These are phyloP conservation scores for Mucor mucedo DNA, from an alignment of 371 early-diverging fungal genomes.

Conservation along the genomic window DNA sequence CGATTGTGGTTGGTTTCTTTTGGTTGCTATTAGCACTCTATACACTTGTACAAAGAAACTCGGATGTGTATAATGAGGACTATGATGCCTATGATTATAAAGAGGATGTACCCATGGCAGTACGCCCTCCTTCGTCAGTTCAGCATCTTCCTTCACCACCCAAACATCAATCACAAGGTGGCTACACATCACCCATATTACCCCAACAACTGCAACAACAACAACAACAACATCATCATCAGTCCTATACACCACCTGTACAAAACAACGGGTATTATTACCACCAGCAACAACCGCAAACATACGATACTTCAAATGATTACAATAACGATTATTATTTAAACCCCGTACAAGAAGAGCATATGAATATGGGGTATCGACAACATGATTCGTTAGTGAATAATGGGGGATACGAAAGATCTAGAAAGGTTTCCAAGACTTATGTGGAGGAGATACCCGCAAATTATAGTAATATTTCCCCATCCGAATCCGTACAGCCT, in stretches of 20 bases:
- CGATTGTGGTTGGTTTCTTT: slow-evolving; percentile 17
- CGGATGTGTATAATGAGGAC: slow-evolving; percentile 25
- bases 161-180: neutral
- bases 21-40: slow-evolving; percentile 26
- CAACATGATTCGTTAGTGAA: neutral
- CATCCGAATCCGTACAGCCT: slow-evolving; percentile 1
- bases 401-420: slow-evolving; percentile 4
- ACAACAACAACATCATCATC: neutral
- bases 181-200: neutral
- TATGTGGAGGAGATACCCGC: slow-evolving; percentile 2
- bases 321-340: slow-evolving; percentile 3
- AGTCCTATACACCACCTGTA: too few relatives aligned
- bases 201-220: neutral
- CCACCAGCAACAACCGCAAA: neutral
- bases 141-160: slow-evolving; percentile 3
- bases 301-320: neutral
- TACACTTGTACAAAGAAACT: slow-evolving; percentile 15
- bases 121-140: neutral
- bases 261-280: neutral
- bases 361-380: neutral
- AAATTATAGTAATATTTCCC: neutral
- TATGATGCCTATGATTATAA: slow-evolving; percentile 36
- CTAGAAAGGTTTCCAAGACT: slow-evolving; percentile 15
- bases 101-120: slow-evolving; percentile 32
- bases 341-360: slow-evolving; percentile 11